phyloP scores from a whole-genome alignment of 2,329 filamentous ascomycete species.

The Phoma sp. region DNA sequence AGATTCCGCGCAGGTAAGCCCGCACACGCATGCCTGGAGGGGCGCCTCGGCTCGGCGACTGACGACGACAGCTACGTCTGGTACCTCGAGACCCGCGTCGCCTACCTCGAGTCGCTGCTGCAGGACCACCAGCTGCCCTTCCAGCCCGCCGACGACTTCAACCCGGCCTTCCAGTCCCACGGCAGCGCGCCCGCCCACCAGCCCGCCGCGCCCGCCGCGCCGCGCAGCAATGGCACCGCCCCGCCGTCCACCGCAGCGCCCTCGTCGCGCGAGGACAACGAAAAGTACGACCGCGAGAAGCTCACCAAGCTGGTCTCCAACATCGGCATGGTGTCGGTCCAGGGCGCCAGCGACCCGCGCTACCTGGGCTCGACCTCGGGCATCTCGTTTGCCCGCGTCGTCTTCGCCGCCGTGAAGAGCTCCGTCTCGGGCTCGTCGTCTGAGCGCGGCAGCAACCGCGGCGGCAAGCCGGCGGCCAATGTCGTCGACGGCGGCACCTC shows the following conservation, averaged over 20 bases:
- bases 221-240: constrained; percentile 9
- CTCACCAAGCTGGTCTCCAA: constrained; percentile 73
- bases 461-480: constrained; percentile 60
- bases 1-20: constrained; percentile 74
- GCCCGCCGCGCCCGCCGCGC: constrained; percentile 15
- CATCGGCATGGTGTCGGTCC: constrained; percentile 78
- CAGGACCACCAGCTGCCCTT: constrained; percentile 73
- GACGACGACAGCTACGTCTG: constrained; percentile 75
- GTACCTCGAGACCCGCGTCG: constrained; percentile 87
- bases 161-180: constrained; percentile 50
- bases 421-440: constrained; percentile 65
- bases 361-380: constrained; percentile 87
- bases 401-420: constrained; percentile 90
- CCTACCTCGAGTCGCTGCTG: constrained; percentile 81
- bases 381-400: constrained; percentile 92
- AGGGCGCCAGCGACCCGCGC: constrained; percentile 78
- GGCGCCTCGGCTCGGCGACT: constrained; percentile 2
- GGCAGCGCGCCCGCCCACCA: constrained; percentile 34
- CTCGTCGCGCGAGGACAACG: constrained; percentile 47
- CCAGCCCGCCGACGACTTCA: constrained; percentile 72
- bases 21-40: too few relatives aligned
- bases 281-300: constrained; percentile 65
- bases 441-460: constrained; percentile 68
- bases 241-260: constrained; percentile 27
- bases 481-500: constrained; percentile 71